These are phyloP conservation scores for Trichoderma brevicompactum DNA, from an alignment of 2,329 filamentous ascomycete species.

Conservation along the genomic window DNA sequence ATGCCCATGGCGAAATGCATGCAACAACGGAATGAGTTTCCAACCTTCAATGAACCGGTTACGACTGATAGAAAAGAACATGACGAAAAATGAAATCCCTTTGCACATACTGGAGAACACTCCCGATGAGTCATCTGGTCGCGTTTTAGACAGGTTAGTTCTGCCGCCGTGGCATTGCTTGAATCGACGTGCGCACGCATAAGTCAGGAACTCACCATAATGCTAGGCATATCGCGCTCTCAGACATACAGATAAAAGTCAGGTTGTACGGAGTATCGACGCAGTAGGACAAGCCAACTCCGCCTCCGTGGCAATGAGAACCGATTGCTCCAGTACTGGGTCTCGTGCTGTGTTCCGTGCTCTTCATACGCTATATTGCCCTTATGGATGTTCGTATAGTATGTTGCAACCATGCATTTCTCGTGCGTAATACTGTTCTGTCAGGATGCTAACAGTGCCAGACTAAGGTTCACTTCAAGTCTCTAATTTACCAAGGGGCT, in stretches of 20 bases:
- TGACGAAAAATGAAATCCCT: too few relatives aligned
- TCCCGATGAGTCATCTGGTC: not conserved
- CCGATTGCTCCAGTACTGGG: not conserved
- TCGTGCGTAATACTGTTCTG: not conserved
- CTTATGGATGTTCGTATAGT: too few relatives aligned
- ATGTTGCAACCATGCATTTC: not conserved
- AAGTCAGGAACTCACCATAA: not conserved
- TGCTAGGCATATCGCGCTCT: not conserved
- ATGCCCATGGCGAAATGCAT: too few relatives aligned
- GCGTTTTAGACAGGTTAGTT: not conserved
- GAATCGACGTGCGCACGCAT: not conserved
- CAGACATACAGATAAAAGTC: not conserved
- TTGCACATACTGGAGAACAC: not conserved
- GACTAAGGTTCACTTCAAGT: not conserved
- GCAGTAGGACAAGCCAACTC: conserved; percentile 4
- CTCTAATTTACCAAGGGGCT: not conserved
- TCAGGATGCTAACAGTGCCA: not conserved
- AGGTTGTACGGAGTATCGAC: not conserved
- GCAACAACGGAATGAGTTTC: too few relatives aligned
- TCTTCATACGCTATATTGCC: too few relatives aligned
- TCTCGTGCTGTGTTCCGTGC: not conserved
- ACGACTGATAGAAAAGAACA: too few relatives aligned
- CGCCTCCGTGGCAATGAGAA: not conserved
- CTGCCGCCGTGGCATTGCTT: not conserved
- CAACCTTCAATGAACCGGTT: too few relatives aligned